Evolutionary conservation across 1,139 yeast genomes (phyloP), one percentile per base, ranked within the genome.

Genomic region (Magnusiomyces paraingens): DNA sequence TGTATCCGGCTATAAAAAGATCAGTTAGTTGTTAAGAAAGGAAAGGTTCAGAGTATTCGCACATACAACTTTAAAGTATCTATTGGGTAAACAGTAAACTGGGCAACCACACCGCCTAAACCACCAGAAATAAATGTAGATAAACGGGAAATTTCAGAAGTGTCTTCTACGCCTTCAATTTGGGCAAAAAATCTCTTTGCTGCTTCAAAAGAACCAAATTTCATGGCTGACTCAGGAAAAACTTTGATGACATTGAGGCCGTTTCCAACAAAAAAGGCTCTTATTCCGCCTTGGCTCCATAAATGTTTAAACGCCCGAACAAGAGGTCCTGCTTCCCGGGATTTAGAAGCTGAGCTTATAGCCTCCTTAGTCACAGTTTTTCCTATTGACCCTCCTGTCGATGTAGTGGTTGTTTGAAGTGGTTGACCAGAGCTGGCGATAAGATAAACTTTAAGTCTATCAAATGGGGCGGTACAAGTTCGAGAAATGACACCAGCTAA

Each of bases 401-500:
- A 22, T 3, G 68, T 2, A 56, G 55, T n/a, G 5, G 41, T 17
- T 20, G 5, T 43, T 43, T 43, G 32, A 10, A 17, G 6, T 51
- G 72, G 64, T 3, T 61, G 55, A 62, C 90, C 96, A 0, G 96
- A 84, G 67, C 96, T 80, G 1, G 99, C 98, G 65, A 93, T 93
- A 55, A 93, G 74, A 63, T 88, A 93, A 18, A 93, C 98, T 66
- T 93, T 93, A 26, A 93, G 80, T 68, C 99, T 79, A 69, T 93
- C 99, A 63, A 93, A 88, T 12, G 99, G 99, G 0, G 99, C 99
- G 0, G 99, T 93, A 64, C 95, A 86, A 0, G 98, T 90, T 71
- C 99, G 81, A n/a, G 97, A 89, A 3, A 93, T 86, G 4, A 93
- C 99, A 1, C 99, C 99, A 0, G 97, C 87, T 36, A 91, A 70